phyloP scores from a whole-genome alignment of 441 rosid species.

The California macrophylla region DNA sequence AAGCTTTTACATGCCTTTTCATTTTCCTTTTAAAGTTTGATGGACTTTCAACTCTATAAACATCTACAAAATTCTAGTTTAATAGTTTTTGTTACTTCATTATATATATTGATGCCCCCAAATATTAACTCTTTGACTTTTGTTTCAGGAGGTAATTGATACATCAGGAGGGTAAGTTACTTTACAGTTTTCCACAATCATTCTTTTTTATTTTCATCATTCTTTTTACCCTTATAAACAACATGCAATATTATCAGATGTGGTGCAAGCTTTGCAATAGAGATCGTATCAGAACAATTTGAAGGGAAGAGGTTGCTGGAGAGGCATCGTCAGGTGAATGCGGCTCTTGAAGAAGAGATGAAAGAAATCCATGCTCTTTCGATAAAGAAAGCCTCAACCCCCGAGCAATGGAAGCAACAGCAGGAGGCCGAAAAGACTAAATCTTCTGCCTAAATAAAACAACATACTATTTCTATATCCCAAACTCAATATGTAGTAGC shows the following conservation, averaged over 20 bases:
- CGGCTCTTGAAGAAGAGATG: conserved; percentile 73
- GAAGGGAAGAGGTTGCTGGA: conserved; percentile 83
- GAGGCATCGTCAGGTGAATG: conserved; percentile 72
- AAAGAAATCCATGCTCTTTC: conserved; percentile 87
- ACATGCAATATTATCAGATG: conserved; percentile 37
- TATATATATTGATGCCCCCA: not conserved
- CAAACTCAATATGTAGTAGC: not conserved
- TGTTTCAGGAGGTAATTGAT: conserved; percentile 62
- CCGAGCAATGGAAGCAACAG: conserved; percentile 65
- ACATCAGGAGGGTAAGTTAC: conserved; percentile 79
- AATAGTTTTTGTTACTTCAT: not conserved
- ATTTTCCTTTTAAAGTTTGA: not conserved
- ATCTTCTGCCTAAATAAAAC: conserved; percentile 39
- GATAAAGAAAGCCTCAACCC: conserved; percentile 64
- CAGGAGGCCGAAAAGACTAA: conserved; percentile 41
- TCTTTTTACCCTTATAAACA: not conserved
- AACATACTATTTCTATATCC: not conserved
- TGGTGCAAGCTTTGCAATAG: conserved; percentile 64
- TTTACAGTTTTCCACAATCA: no score
- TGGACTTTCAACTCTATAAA: not conserved
- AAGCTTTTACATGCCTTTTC: no score
- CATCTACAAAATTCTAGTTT: not conserved
- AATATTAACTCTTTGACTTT: conserved; percentile 13
- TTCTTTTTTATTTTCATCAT: not conserved
- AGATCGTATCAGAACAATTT: conserved; percentile 60